Conservation (phyloP, 768 basidiomycete genomes). For the Tremella fuciformis region DNA sequence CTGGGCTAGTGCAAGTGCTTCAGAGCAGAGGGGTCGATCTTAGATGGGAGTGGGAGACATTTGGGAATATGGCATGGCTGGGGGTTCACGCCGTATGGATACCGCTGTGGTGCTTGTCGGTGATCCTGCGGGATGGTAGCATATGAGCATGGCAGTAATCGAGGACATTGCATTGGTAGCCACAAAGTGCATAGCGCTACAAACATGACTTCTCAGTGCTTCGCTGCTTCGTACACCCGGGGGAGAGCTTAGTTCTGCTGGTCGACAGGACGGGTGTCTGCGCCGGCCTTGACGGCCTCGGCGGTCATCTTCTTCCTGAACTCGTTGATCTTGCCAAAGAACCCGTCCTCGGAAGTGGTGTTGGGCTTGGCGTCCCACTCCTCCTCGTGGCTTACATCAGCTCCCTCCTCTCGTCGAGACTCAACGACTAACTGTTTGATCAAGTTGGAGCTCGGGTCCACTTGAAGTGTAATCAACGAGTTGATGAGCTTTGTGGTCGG, state of each 20-base stretch:
- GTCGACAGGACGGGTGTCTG: slow-evolving; percentile 40
- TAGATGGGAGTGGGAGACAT: slow-evolving; percentile 22
- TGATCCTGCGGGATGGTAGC: slow-evolving; percentile 1
- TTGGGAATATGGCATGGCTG: slow-evolving; percentile 35
- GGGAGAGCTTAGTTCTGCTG: slow-evolving; percentile 22
- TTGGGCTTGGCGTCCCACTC: slow-evolving; percentile 49
- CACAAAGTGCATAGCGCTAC: not conserved
- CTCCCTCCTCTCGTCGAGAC: no score
- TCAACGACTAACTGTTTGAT: slow-evolving; percentile 34
- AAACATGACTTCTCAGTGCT: no score
- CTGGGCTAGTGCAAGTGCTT: not conserved
- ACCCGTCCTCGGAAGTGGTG: slow-evolving; percentile 42
- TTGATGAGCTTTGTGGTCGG: slow-evolving; percentile 41
- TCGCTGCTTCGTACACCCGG: no score
- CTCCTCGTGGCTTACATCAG: slow-evolving; percentile 32
- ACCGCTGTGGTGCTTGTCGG: slow-evolving; percentile 30
- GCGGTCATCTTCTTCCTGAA: slow-evolving; percentile 46
- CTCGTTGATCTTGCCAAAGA: slow-evolving; percentile 49
- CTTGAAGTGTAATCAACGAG: slow-evolving; percentile 42
- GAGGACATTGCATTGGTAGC: not conserved
- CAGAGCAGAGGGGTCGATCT: slow-evolving; percentile 10
- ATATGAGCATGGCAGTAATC: slow-evolving; percentile 1
- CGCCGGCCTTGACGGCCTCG: slow-evolving; percentile 29
- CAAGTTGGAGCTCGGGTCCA: slow-evolving; percentile 41
- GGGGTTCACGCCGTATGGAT: slow-evolving; percentile 34